phyloP scores from a whole-genome alignment of 202 grass and related monocot genomes.

The Setaria viridis region DNA sequence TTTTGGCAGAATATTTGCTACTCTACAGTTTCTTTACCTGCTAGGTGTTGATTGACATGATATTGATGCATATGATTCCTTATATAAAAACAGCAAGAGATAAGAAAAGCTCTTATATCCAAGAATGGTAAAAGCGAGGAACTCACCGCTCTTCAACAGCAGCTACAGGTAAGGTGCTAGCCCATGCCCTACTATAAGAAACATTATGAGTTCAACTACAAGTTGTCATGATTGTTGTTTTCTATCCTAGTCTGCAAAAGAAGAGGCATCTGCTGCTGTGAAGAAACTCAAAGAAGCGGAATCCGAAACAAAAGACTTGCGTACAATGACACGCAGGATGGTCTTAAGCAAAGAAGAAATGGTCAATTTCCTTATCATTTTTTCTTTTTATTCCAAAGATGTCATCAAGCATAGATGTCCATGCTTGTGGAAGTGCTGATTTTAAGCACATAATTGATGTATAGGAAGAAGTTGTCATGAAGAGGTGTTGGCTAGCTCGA shows the following conservation, averaged over 20 bases:
- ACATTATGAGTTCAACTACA: constrained; percentile 6
- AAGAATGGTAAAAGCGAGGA: constrained; percentile 83
- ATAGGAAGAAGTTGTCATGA: constrained; percentile 89
- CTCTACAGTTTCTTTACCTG: constrained; percentile 9
- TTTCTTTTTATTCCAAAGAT: constrained; percentile 24
- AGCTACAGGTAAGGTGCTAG: constrained; percentile 70
- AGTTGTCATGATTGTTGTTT: constrained; percentile 42
- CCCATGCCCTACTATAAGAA: constrained; percentile 33
- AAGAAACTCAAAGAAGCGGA: constrained; percentile 78
- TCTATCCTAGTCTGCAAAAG: constrained; percentile 64
- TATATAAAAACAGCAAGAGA: constrained; percentile 78
- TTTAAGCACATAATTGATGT: constrained; percentile 35
- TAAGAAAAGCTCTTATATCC: constrained; percentile 71
- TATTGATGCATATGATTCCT: constrained; percentile 35
- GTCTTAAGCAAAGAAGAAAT: constrained; percentile 93
- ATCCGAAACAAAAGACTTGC: constrained; percentile 74
- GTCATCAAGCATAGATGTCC: neutral
- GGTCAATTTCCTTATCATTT: constrained; percentile 47
- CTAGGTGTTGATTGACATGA: constrained; percentile 6
- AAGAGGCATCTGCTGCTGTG: constrained; percentile 50
- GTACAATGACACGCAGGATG: constrained; percentile 84
- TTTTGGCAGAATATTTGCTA: neutral
- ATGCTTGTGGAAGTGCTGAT: constrained; percentile 30
- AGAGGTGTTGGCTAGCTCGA: constrained; percentile 97
- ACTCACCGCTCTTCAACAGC: constrained; percentile 67